A percentile compares a stretch with the other conserved stretches of the same genome.
Evolutionary conservation across 495 filamentous ascomycete genomes (phyloP).

Genomic region (Talaromyces nanjingensis): DNA sequence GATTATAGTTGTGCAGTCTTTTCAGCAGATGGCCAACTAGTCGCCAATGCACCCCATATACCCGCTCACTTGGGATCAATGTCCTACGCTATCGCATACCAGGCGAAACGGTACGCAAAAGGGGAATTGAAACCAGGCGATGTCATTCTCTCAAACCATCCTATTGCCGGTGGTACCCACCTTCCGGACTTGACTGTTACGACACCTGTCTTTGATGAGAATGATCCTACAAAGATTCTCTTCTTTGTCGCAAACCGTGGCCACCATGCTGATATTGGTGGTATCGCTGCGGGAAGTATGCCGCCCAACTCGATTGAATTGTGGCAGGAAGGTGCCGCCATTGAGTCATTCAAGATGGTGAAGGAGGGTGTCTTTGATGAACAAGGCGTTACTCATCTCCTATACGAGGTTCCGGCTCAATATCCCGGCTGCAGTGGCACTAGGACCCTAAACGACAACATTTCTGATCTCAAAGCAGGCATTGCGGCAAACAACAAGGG

Average conservation of each 20-base stretch:
- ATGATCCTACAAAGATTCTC: constrained; percentile 72
- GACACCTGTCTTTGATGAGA: constrained; percentile 73
- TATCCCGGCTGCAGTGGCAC: constrained; percentile 87
- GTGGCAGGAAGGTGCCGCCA: constrained; percentile 89
- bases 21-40: constrained; percentile 80
- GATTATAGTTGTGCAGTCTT: constrained; percentile 97
- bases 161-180: constrained; percentile 84
- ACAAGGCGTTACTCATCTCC: constrained; percentile 71
- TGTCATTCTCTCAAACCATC: constrained; percentile 93
- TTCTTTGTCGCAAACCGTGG: constrained; percentile 96
- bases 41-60: constrained; percentile 92
- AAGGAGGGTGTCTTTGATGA: constrained; percentile 88
- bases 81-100: constrained; percentile 90
- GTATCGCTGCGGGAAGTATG: constrained; percentile 94
- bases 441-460: constrained; percentile 83
- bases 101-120: constrained; percentile 82
- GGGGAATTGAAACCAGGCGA: constrained; percentile 86
- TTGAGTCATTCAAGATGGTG: constrained; percentile 91
- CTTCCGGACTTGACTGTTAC: constrained; percentile 87
- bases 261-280: constrained; percentile 95
- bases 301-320: constrained; percentile 89
- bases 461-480: constrained; percentile 94
- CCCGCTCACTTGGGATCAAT: constrained; percentile 90
- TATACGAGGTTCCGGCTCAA: constrained; percentile 76
- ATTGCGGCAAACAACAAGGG: constrained; percentile 95